Base-by-base conservation (phyloP, 1,284 basidiomycete species). In the Rhodotorula sp. region DNA sequence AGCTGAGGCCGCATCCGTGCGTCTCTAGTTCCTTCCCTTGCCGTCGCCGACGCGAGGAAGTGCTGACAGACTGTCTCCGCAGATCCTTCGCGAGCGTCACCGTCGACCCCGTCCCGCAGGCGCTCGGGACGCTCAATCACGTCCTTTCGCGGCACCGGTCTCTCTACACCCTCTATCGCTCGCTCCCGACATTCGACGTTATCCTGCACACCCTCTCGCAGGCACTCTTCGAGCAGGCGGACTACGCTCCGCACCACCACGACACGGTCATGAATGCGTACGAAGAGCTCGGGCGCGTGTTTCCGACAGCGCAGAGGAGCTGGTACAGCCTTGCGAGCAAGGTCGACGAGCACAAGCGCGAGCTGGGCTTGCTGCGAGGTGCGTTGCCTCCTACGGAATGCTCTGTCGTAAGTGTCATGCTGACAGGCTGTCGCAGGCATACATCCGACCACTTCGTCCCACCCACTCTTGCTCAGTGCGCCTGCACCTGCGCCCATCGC, bases 81-180 rank as follows among this genome's bases (percentile, higher is more conserved):
- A 68, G 72, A 14, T 64, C 69, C 8, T 68, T 61, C 66, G 49
- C 56, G 5, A n/a, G 57, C 45, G 49, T 50, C 2, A 45, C 64
- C 9, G 45, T 44, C 54, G 61, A 67, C 50, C 72, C 73, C 0
- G 46, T 62, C 13, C 67, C 73, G 2, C 48, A 61, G 4, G 58
- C 70, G 12, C 54, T 74, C 53, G 50, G 56, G 25, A 27, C 67
- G 8, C 64, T 70, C n/a, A 27, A 45, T 4, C 68, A 73, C 27
- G 14, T 72, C 52, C 49, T 73, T 10, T 42, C 23, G 0, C 63
- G 48, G 10, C 67, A 69, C 52, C 64, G 63, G 45, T 21, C 61
- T 34, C 55, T 64, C 34, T 75, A 63, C 66, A 69, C 72, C 7
- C 68, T 71, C 45, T 64, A 61, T 27, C 71, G 72, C 17, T 71